phyloP scores from a whole-genome alignment of 73 alveolate species.

The Durusdinium trenchii region DNA sequence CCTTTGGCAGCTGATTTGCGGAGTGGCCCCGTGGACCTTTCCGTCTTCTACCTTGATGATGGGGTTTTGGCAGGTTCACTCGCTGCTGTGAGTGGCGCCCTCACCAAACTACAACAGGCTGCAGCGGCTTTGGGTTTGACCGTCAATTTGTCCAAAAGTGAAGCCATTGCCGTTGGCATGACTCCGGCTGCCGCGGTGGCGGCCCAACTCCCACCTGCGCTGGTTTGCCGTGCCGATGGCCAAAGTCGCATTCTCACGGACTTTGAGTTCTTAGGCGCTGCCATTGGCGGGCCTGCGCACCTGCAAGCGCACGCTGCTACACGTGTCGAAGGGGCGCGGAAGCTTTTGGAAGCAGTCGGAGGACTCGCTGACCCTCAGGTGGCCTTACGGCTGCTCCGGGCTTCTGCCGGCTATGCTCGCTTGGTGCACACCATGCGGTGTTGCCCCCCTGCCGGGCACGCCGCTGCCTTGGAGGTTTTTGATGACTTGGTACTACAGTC shows the following conservation, averaged over 20 bases:
- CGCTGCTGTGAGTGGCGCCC: constrained; percentile 9
- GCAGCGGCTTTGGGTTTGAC: neutral
- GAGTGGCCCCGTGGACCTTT: neutral
- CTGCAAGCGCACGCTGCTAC: neutral
- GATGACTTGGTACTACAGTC: neutral
- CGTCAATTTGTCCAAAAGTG: constrained; percentile 10
- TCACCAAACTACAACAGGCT: neutral
- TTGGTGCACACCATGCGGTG: neutral
- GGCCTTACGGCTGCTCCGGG: constrained; percentile 47
- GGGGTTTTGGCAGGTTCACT: constrained; percentile 38
- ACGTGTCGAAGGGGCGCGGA: too few species aligned
- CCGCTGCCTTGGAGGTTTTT: neutral
- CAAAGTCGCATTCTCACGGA: neutral
- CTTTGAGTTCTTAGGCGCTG: constrained; percentile 38
- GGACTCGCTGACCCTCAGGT: constrained; percentile 11
- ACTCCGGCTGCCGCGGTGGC: neutral
- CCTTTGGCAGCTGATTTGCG: neutral
- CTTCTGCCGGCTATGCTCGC: neutral
- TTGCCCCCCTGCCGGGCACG: neutral
- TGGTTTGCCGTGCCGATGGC: neutral
- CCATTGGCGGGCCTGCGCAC: neutral
- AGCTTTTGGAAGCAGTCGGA: neutral
- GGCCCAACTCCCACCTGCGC: neutral
- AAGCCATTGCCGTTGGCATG: neutral
- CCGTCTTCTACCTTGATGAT: constrained; percentile 48